Evolutionary conservation across 352 stramenopile species (phyloP).

Genomic region (Lagenidium sp.): DNA sequence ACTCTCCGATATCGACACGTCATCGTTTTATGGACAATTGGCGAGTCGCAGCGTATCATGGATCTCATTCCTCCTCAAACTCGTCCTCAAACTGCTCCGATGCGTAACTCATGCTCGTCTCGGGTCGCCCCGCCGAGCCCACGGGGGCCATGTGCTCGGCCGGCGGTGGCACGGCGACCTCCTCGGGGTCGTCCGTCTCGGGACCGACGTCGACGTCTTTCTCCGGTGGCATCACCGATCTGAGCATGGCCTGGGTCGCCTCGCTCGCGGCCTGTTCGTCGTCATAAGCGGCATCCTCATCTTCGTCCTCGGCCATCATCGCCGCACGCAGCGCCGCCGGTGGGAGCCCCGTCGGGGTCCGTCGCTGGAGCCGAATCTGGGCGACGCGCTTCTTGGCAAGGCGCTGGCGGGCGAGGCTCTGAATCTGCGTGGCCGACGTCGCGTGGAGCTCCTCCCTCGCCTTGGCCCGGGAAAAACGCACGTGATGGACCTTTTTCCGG

Average conservation of each 20-base stretch:
- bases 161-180: too few species aligned
- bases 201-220: too few species aligned
- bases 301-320: slow-evolving; percentile 2
- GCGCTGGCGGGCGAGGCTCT: slow-evolving; percentile 31
- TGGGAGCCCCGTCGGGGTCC: slow-evolving; percentile 20
- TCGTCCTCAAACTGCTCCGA: slow-evolving; percentile 62
- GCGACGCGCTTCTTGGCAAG: slow-evolving; percentile 29
- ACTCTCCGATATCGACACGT: too few species aligned
- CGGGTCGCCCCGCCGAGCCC: too few species aligned
- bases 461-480: slow-evolving; percentile 14
- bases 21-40: too few species aligned
- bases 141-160: too few species aligned
- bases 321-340: background rate
- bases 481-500: slow-evolving; percentile 16
- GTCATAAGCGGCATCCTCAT: background rate
- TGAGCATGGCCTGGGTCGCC: too few species aligned
- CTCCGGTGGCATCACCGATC: too few species aligned
- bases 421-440: slow-evolving; percentile 18
- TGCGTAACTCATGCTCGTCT: slow-evolving; percentile 50
- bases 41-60: too few species aligned
- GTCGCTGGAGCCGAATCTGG: slow-evolving; percentile 16
- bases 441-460: background rate
- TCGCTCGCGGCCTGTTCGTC: background rate
- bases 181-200: too few species aligned
- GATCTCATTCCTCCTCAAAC: too few species aligned